phyloP scores from a whole-genome alignment of 148 eudicot genomes.

The Euryodendron excelsum region DNA sequence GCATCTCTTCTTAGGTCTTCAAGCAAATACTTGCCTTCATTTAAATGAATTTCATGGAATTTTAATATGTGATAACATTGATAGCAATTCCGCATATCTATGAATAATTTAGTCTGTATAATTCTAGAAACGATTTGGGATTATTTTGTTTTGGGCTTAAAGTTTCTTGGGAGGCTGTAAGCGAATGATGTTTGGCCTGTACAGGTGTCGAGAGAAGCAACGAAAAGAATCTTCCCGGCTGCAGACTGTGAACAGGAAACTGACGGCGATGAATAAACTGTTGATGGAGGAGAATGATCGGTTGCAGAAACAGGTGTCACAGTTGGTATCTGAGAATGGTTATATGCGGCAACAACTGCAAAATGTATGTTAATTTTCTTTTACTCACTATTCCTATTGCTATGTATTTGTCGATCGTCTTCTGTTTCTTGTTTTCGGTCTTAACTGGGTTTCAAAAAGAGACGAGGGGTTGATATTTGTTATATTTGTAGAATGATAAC shows the following conservation, averaged over 20 bases:
- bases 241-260: slow-evolving; percentile 80
- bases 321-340: slow-evolving; percentile 88
- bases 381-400: not conserved
- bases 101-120: not conserved
- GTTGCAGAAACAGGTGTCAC: slow-evolving; percentile 92
- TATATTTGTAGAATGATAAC: not conserved
- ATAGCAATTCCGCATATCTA: not conserved
- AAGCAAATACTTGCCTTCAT: not conserved
- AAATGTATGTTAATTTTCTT: slow-evolving; percentile 45
- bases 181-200: not conserved
- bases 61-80: not conserved
- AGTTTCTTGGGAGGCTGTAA: not conserved
- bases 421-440: not conserved
- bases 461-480: not conserved
- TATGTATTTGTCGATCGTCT: not conserved
- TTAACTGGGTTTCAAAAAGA: not conserved
- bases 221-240: slow-evolving; percentile 73
- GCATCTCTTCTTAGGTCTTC: not conserved
- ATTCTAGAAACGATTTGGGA: not conserved
- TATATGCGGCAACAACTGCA: slow-evolving; percentile 90
- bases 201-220: slow-evolving; percentile 95
- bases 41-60: not conserved
- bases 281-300: slow-evolving; percentile 98
- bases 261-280: slow-evolving; percentile 88
- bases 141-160: not conserved